These are phyloP conservation scores for Saksenaea vasiformis DNA, from an alignment of 371 early-diverging fungal genomes.

Conservation along the genomic window DNA sequence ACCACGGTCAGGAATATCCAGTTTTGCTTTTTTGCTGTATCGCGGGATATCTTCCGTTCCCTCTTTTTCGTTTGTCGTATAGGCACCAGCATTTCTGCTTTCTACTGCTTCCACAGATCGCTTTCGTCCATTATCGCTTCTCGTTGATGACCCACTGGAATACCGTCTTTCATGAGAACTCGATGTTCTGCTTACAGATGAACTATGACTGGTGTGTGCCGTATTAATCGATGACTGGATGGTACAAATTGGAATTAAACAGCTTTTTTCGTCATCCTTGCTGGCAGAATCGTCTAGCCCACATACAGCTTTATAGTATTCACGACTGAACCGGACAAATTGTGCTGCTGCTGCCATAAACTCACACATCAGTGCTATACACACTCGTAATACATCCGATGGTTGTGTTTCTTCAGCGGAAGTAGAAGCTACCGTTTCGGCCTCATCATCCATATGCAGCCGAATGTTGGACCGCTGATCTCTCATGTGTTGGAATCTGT, in stretches of 20 bases:
- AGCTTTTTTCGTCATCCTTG: slow-evolving; percentile 32
- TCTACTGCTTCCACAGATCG: slow-evolving; percentile 2
- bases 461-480: slow-evolving; percentile 35
- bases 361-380: slow-evolving; percentile 45
- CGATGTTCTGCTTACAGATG: neutral
- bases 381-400: slow-evolving; percentile 15
- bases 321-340: slow-evolving; percentile 44
- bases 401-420: neutral
- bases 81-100: neutral
- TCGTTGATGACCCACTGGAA: neutral
- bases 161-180: neutral
- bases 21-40: slow-evolving; percentile 11
- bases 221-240: slow-evolving; percentile 26
- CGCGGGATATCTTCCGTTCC: neutral
- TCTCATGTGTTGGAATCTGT: slow-evolving; percentile 40
- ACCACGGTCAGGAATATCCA: slow-evolving; percentile 24
- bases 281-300: slow-evolving; percentile 21
- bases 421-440: neutral
- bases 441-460: slow-evolving; percentile 22
- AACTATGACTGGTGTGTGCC: neutral
- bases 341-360: slow-evolving; percentile 39
- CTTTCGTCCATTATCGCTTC: neutral
- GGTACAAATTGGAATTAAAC: slow-evolving; percentile 47
- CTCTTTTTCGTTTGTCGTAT: neutral
- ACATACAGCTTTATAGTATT: slow-evolving; percentile 45